Percentiles rank a stretch among this genome's conserved stretches.
Conservation (phyloP, 495 filamentous ascomycete genomes). For the Penicillium salamii region DNA sequence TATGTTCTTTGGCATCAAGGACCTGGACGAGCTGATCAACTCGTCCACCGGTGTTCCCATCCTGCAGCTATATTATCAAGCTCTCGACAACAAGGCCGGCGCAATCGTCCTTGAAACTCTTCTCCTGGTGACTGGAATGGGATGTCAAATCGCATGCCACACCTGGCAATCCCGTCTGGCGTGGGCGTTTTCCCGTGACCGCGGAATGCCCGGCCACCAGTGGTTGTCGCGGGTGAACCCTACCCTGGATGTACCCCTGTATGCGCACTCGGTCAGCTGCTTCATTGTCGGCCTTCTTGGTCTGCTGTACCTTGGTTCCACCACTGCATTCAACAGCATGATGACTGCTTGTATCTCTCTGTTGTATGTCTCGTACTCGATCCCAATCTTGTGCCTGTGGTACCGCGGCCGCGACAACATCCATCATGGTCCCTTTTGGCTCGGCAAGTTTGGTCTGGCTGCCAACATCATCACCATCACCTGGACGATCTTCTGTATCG, state of each 20-base stretch:
- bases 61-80: slow-evolving; percentile 56
- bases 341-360: slow-evolving; percentile 52
- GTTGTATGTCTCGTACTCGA: slow-evolving; percentile 51
- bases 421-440: slow-evolving; percentile 46
- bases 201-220: slow-evolving; percentile 49
- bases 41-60: slow-evolving; percentile 56
- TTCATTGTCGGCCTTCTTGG: slow-evolving; percentile 50
- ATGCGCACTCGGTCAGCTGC: slow-evolving; percentile 48
- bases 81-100: slow-evolving; percentile 47
- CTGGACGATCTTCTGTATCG: slow-evolving; percentile 52
- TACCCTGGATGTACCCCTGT: slow-evolving; percentile 51
- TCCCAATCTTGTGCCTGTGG: slow-evolving; percentile 45
- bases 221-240: slow-evolving; percentile 48
- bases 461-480: slow-evolving; percentile 45
- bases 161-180: slow-evolving; percentile 57
- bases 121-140: slow-evolving; percentile 54
- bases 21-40: slow-evolving; percentile 44
- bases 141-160: slow-evolving; percentile 54
- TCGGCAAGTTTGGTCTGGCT: slow-evolving; percentile 36
- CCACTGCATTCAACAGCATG: slow-evolving; percentile 54
- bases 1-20: slow-evolving; percentile 59
- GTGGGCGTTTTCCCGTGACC: slow-evolving; percentile 61
- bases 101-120: slow-evolving; percentile 55
- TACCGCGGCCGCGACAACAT: slow-evolving; percentile 51
- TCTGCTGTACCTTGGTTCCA: slow-evolving; percentile 53